Base-by-base conservation (phyloP, 805 yeast genomes). In the Starmera caribaea region DNA sequence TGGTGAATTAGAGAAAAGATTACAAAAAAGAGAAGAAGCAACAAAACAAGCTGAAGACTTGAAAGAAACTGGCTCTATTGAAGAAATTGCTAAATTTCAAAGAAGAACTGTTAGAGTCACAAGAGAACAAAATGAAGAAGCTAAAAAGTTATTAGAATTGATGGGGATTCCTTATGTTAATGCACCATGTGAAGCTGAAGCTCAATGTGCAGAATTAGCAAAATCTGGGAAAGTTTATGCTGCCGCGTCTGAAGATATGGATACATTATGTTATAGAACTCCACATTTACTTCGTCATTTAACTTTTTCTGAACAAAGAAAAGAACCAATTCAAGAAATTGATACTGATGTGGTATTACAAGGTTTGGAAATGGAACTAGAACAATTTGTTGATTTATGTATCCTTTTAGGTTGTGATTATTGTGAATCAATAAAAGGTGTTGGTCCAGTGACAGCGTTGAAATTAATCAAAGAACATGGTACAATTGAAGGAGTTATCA, bases 181-280 rank as follows among this genome's bases (percentile, higher is more conserved):
- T 40, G 97, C 98, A 0, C 98, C 99, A 2, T 81, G 96, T 57
- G 99, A 92, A 61, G 99, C 99, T 2, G 99, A 92, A 59, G 96
- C 98, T 0, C 97, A 92, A 54, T 92, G 98, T 67, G 97, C 98
- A 0, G 92, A 79, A 46, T 63, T 92, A 36, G 97, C 97, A 4
- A 74, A 78, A 42, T 74, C 77, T 11, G 97, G 96, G 2, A 88
- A 87, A 55, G 97, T 90, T 0, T 92, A 80, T 57, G 98, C 95
- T 8, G 96, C 97, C 3, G 98, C 97, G 1, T 83, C 95, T 6
- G 98, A 92, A 59, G 98, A 92, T 75, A 92, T 92, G 98, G 98
- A 92, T 62, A 92, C 98, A 1, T 60, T 92, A 41, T 92, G 97
- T 54, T 92, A 90, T 57, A 80, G 77, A 41, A 85, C 97, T 2